Evolutionary conservation across 192 early-diverging fungal species (phyloP).

Genomic region (Coemansia sp.): DNA sequence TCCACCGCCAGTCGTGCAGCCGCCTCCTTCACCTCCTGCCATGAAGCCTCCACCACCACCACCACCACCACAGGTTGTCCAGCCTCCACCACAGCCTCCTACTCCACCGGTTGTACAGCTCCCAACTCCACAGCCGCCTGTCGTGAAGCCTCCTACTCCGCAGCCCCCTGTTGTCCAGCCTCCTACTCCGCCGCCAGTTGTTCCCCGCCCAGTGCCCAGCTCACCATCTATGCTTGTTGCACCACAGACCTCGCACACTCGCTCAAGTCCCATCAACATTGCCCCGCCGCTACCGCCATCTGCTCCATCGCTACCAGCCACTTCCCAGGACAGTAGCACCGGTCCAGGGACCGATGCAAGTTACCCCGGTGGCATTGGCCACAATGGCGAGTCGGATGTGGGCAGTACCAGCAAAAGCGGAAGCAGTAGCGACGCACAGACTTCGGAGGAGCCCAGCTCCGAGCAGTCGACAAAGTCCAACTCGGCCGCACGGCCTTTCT

Average conservation of each 20-base stretch:
- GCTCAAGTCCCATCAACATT: background rate
- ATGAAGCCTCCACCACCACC: background rate
- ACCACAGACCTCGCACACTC: background rate
- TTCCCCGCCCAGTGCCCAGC: background rate
- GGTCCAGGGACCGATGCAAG: background rate
- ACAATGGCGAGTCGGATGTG: conserved; percentile 7
- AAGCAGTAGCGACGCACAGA: background rate
- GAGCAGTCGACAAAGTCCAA: conserved; percentile 1
- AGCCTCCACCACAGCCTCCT: background rate
- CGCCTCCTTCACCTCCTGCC: background rate
- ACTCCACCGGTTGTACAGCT: background rate
- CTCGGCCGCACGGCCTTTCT: background rate
- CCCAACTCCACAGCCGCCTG: background rate
- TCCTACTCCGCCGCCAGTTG: background rate
- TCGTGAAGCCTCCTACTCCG: background rate
- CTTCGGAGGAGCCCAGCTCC: background rate
- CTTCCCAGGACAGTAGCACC: background rate
- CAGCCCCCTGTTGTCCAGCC: background rate
- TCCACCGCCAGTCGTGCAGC: background rate
- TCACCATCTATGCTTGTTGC: background rate
- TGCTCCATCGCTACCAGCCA: background rate
- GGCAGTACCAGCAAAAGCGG: background rate
- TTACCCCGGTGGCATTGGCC: conserved; percentile 8
- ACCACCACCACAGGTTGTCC: background rate
- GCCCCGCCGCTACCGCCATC: background rate